Base-by-base conservation (phyloP, 2,329 filamentous ascomycete genomes). In the Epicoccum nigrum region DNA sequence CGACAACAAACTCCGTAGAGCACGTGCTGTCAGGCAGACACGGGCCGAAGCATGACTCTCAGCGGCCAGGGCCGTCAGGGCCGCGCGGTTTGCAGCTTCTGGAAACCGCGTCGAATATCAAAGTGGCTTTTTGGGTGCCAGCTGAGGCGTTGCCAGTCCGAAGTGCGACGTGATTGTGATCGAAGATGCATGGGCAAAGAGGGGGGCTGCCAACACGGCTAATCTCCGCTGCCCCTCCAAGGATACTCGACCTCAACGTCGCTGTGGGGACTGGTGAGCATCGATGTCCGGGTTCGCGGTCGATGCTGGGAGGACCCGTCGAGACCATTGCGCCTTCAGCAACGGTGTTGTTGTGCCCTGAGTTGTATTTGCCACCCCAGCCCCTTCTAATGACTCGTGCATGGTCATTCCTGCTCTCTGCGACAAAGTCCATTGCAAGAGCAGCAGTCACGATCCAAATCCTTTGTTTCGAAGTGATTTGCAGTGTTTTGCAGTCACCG, bases 41-140 rank as follows among this genome's bases (percentile, higher is more conserved):
- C 43, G 43, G 39, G 38, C 51, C 55, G 58, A 63, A 50, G 55
- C 58, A 35, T 59, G 57, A 34, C 46, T 55, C 39, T 52, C 49
- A 51, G 49, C 43, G 58, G 52, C 45, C 42, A 52, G 42, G 25
- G 39, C 53, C 50, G 47, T 15, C 39, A 47, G 44, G 51, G 51
- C 54, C 43, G 47, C 58, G 41, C 27, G 54, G 45, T 45, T n/a
- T n/a, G n/a, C n/a, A 45, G 41, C 52, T 63, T 62, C 51, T 59
- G 43, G 51, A 62, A 59, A 41, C n/a, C 48, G 30, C 38, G 21
- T 55, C 50, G 55, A 62, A 58, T 30, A 34, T 41, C 28, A 31
- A 53, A 41, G 39, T 51, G 51, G 42, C 44, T 56, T 38, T 35
- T 33, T 41, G 25, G 37, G 37, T 52, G 39, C 51, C 47, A 51